Conservation (phyloP, 306 rosid genomes). For the Erythrophleum fordii region DNA sequence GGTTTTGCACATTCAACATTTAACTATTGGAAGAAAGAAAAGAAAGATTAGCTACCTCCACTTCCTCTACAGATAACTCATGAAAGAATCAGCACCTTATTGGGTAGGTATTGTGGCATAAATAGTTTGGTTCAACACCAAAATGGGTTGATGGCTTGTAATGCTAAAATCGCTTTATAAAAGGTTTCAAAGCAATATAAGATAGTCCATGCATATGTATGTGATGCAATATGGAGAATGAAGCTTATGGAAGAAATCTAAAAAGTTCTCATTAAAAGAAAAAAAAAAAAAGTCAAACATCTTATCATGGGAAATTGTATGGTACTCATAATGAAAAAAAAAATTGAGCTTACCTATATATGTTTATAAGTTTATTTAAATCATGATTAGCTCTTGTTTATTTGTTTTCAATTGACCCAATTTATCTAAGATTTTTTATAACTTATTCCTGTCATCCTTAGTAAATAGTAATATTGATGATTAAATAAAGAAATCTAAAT, state of each 20-base stretch:
- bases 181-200: not conserved
- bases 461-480: too few species aligned
- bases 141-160: not conserved
- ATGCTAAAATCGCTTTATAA: conserved; percentile 3
- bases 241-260: conserved; percentile 7
- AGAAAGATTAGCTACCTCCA: conserved; percentile 12
- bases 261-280: not conserved
- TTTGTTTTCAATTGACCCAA: too few species aligned
- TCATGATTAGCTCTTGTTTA: too few species aligned
- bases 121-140: not conserved
- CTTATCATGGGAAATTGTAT: not conserved
- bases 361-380: too few species aligned
- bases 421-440: too few species aligned
- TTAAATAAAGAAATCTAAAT: too few species aligned
- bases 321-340: not conserved
- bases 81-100: not conserved
- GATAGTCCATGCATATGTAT: not conserved
- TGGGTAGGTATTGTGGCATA: conserved; percentile 33
- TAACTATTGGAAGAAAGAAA: not conserved
- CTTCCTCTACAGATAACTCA: not conserved
- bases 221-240: not conserved
- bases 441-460: too few species aligned
- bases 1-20: conserved; percentile 20
- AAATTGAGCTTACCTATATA: too few species aligned
- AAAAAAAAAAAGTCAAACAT: not conserved